Evolutionary conservation across 2,329 filamentous ascomycete genomes (phyloP), one percentile per base, ranked within the genome.

Genomic region (Ophiostoma perfectum): DNA sequence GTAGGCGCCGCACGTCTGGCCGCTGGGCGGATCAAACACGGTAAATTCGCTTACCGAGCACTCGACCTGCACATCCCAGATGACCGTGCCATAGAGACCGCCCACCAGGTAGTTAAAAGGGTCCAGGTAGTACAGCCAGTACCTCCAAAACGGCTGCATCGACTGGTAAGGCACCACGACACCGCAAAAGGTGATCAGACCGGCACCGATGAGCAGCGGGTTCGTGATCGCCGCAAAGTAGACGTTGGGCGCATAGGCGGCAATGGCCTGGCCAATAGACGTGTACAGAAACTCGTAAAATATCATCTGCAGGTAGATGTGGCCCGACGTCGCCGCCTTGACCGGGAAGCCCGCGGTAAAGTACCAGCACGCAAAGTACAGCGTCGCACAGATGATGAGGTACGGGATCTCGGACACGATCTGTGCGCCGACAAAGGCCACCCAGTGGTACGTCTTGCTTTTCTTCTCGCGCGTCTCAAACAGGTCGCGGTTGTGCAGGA

Each of bases 401-500:
- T 91, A 97, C 0, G 92, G 91, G 1, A 97, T 80, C 77, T 97
- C 93, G 69, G 93, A 91, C 39, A 93, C 79, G 72, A 97, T 90
- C 77, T 93, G 91, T 68, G 89, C 87, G 41, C 94, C 81, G 83
- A 96, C 91, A 76, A 96, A 96, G 5, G 91, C 86, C 75, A 90
- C 88, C 92, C 92, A 96, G 66, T 87, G 88, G 78, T 96, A 96
- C 0, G 90, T 87, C 80, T 93, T 94, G 66, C 89, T 91, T 0
- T 91, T 92, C 5, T 91, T 86, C 79, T 96, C 92, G 66, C 91
- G 90, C 45, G 90, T 90, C 78, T 96, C 92, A 77, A 95, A 96
- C 0, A 96, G 81, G 12, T 89, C 86, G 66, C 92, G 87, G 74
- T 95, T 91, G 38, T 89, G 87, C 73, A 95, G 89, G 73, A 96